phyloP scores from a whole-genome alignment of 352 stramenopile species.

The Globisporangium sylvaticum region DNA sequence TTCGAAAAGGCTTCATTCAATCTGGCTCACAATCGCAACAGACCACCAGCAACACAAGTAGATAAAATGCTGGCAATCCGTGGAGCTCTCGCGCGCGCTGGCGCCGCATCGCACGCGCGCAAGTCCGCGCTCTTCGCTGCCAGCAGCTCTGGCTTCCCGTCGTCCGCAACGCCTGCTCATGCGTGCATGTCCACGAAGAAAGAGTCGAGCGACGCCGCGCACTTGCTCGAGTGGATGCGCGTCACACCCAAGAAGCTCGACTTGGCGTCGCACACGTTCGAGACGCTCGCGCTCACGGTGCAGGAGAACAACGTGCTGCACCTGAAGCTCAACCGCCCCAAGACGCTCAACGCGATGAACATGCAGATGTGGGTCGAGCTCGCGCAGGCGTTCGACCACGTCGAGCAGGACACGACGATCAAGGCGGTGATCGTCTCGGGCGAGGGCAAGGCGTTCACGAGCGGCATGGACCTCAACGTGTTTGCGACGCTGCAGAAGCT shows the following conservation, averaged over 20 bases:
- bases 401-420: conserved; percentile 65
- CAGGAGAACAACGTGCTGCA: conserved; percentile 57
- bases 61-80: conserved; percentile 9
- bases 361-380: conserved; percentile 89
- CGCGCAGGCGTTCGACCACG: conserved; percentile 54
- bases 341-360: conserved; percentile 86
- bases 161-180: neutral
- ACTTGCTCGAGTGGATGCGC: conserved; percentile 59
- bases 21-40: neutral
- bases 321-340: conserved; percentile 79
- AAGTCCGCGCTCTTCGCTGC: neutral
- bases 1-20: neutral
- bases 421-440: conserved; percentile 77
- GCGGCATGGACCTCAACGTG: conserved; percentile 87
- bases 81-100: conserved; percentile 1
- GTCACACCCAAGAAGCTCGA: conserved; percentile 33
- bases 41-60: neutral
- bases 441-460: conserved; percentile 77
- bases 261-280: conserved; percentile 33
- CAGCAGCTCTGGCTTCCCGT: neutral
- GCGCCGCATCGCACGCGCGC: neutral
- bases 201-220: conserved; percentile 34
- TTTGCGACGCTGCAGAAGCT: conserved; percentile 78
- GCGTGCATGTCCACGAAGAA: conserved; percentile 10
- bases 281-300: conserved; percentile 49